Conservation (phyloP, 305 asterid species). For the Petunia hybrid region DNA sequence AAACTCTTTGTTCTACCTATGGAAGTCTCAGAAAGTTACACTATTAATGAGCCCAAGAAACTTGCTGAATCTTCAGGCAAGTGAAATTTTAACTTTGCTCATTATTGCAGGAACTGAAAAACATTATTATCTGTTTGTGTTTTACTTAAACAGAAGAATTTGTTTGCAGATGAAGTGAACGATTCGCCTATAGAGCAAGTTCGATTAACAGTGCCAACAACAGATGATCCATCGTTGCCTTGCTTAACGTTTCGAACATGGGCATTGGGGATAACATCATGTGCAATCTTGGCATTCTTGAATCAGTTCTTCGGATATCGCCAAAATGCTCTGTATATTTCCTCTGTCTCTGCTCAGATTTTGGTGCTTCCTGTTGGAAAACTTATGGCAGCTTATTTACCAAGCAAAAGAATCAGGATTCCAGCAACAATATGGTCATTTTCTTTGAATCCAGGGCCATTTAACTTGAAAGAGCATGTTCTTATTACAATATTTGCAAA, state of each 20-base stretch:
- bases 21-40: neutral
- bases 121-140: neutral
- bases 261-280: conserved; percentile 63
- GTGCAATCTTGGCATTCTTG: conserved; percentile 58
- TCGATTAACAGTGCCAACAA: conserved; percentile 66
- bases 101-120: neutral
- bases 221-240: conserved; percentile 71
- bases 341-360: conserved; percentile 75
- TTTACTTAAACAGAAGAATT: neutral
- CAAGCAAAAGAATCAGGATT: conserved; percentile 40
- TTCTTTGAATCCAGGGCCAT: conserved; percentile 72
- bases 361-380: conserved; percentile 66
- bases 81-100: neutral
- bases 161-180: conserved; percentile 56
- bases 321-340: conserved; percentile 55
- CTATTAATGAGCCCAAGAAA: neutral
- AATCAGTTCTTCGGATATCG: conserved; percentile 76
- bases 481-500: conserved; percentile 74
- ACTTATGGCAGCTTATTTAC: conserved; percentile 71
- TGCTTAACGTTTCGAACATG: conserved; percentile 76
- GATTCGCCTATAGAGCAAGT: conserved; percentile 78
- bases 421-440: conserved; percentile 64
- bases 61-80: neutral
- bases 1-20: neutral
- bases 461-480: conserved; percentile 74